Base-by-base conservation (phyloP, 2,329 filamentous ascomycete species). In the Epichloe brachyelytri region DNA sequence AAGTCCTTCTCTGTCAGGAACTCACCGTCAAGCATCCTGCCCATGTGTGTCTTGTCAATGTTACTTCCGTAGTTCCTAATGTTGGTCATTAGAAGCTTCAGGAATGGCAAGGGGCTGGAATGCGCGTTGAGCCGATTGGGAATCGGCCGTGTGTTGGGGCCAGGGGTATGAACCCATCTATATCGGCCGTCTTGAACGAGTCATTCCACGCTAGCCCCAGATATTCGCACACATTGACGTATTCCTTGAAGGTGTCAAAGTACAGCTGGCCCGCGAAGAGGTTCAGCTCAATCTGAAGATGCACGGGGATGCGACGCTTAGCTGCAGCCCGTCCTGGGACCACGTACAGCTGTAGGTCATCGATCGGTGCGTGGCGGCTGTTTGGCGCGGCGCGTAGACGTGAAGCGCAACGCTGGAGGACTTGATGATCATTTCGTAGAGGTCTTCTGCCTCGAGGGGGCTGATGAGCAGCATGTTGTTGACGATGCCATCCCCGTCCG, bases 211-310 rank as follows among this genome's bases (percentile, higher is more conserved):
- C 62, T 0, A 85, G 58, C 0, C 79, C 75, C 0, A 85, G 65
- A 37, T 72, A 74, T 1, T 66, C 59, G 53, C 79, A 83, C 0
- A 75, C 59, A 1, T 66, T 60, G 0, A 61, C 54, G 54, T 87
- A 88, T 50, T 85, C 75, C 0, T 65, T 53, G 44, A 71, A 77
- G 0, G 69, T 72, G 0, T 60, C 62, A 10, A 87, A 67, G 56
- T 86, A 88, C 0, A 87, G 68, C 50, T 85, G 80, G 0, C 85
- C 85, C 0, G 85, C 70, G 49, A 88, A 87, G 0, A 88, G 64
- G 41, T 84, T 83, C 0, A 88, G 70, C 50, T 78, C 69, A 0
- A 69, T 63, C 0, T 66, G 61, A 0, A 77, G 58, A 0, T 48
- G n/a, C 0, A 12, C 26, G 17, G 55, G 26, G 26, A 30, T 1